phyloP scores from a whole-genome alignment of 176 grass and related monocot species.

The Juncus effusus region DNA sequence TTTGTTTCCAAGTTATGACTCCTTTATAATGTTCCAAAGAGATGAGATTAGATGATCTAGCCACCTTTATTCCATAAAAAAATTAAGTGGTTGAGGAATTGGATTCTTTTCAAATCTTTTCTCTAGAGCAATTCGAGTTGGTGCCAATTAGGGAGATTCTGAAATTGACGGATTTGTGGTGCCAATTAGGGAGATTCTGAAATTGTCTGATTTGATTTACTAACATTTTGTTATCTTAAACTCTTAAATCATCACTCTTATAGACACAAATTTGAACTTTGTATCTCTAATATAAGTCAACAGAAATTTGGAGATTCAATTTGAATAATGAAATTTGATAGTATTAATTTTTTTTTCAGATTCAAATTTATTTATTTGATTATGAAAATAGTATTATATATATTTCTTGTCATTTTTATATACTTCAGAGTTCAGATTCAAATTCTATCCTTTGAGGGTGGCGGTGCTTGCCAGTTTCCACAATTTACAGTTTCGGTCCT shows the following conservation, averaged over 20 bases:
- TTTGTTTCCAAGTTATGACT: slow-evolving; percentile 15
- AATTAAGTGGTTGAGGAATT: slow-evolving; percentile 3
- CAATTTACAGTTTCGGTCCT: slow-evolving; percentile 37
- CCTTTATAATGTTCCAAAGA: slow-evolving; percentile 2
- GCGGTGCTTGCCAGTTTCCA: slow-evolving; percentile 41
- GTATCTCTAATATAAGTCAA: too few species aligned
- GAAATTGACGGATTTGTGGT: too few species aligned
- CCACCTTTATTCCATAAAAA: slow-evolving; percentile 19
- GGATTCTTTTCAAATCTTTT: slow-evolving; percentile 14
- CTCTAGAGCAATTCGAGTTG: not conserved
- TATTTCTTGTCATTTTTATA: slow-evolving; percentile 24
- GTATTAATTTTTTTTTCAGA: too few species aligned
- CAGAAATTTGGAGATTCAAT: too few species aligned
- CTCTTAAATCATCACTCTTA: too few species aligned
- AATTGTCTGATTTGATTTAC: too few species aligned
- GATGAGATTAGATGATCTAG: not conserved
- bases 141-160: too few species aligned
- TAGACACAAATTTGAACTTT: too few species aligned
- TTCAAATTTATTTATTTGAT: too few species aligned
- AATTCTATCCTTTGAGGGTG: slow-evolving; percentile 70
- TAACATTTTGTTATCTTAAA: too few species aligned
- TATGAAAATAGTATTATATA: not conserved
- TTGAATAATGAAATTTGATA: too few species aligned
- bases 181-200: too few species aligned
- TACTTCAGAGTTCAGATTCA: slow-evolving; percentile 67